phyloP scores from a whole-genome alignment of 345 rosid species.

The Cardamine occulta region DNA sequence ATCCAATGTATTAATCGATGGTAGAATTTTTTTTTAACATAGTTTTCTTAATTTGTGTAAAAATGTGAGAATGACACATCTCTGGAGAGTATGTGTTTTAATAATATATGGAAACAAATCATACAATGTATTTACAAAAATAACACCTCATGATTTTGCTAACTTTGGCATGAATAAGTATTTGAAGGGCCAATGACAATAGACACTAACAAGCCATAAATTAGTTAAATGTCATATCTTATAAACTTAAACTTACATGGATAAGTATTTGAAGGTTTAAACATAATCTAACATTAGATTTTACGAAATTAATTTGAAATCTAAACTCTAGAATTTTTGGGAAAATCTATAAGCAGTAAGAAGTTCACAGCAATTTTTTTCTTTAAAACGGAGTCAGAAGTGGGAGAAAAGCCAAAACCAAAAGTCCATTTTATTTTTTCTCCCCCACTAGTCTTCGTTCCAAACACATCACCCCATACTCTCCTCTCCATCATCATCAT shows the following conservation, averaged over 20 bases:
- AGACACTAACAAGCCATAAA: neutral
- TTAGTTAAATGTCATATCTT: neutral
- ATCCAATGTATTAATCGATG: no score
- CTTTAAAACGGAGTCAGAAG: neutral
- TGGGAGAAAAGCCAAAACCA: constrained; percentile 16
- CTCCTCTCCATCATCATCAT: constrained; percentile 28
- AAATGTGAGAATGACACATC: no score
- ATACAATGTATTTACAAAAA: neutral
- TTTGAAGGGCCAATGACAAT: neutral
- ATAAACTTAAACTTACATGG: neutral
- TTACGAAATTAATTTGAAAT: constrained; percentile 13
- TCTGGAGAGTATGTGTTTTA: neutral
- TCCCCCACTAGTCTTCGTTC: constrained; percentile 44
- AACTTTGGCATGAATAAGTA: neutral
- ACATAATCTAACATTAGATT: neutral
- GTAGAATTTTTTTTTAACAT: no score
- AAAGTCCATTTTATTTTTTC: constrained; percentile 46
- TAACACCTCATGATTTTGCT: neutral
- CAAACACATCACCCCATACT: constrained; percentile 30
- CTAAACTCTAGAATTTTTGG: neutral
- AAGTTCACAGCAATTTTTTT: neutral
- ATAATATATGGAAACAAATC: neutral
- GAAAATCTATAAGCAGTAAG: constrained; percentile 1
- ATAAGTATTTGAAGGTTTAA: neutral
- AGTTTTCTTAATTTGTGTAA: no score